phyloP scores from a whole-genome alignment of 257 asterid species.

The Schizonepeta tenuifolia region DNA sequence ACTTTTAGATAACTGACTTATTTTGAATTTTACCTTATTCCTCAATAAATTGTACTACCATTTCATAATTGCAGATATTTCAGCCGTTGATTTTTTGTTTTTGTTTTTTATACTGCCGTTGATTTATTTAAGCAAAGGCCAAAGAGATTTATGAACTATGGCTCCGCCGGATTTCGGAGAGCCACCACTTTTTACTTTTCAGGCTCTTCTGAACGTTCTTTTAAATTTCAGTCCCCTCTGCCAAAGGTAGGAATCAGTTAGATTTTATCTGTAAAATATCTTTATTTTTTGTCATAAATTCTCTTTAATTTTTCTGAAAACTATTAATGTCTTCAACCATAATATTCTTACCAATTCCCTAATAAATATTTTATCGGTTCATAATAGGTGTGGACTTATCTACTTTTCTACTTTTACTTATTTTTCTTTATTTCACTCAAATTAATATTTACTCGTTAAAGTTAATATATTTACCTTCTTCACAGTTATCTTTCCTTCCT shows the following conservation, averaged over 20 bases:
- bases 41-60: too few species aligned
- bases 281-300: neutral
- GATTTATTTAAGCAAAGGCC: neutral
- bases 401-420: too few species aligned
- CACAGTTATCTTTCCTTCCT: too few species aligned
- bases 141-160: neutral
- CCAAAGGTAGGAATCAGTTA: neutral
- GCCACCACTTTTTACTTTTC: conserved; percentile 8
- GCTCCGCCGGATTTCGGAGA: neutral
- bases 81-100: neutral
- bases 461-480: too few species aligned
- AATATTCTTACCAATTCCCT: too few species aligned
- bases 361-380: too few species aligned
- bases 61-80: neutral
- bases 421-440: too few species aligned
- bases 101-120: too few species aligned
- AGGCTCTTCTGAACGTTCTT: neutral
- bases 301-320: neutral
- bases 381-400: too few species aligned
- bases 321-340: neutral
- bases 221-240: conserved; percentile 6
- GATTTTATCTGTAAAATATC: neutral
- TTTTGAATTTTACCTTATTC: too few species aligned
- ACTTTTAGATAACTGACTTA: too few species aligned
- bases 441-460: too few species aligned